Conservation (phyloP, 257 asterid species). For the Solanum chiquidenum region DNA sequence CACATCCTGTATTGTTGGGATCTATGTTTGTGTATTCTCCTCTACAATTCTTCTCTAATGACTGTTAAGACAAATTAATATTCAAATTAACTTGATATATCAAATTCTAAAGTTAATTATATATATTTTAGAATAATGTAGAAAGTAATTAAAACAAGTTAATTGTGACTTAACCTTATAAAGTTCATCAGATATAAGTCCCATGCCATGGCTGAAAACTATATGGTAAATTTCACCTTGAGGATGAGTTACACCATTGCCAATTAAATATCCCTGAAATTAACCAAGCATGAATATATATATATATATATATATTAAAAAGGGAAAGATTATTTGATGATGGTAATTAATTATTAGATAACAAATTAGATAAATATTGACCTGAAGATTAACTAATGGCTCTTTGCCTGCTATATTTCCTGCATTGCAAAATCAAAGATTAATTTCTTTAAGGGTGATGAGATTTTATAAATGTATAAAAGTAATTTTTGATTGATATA, state of each 20-base stretch:
- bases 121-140: neutral
- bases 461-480: too few species aligned
- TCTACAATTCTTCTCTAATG: neutral
- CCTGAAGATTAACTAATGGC: slow-evolving; percentile 24
- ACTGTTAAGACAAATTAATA: neutral
- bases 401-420: slow-evolving; percentile 24
- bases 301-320: too few species aligned
- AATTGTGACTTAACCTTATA: neutral
- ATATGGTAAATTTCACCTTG: neutral
- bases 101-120: neutral
- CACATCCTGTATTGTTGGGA: neutral
- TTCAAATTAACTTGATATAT: neutral
- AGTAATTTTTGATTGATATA: too few species aligned
- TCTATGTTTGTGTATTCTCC: neutral
- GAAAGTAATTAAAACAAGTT: neutral
- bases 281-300: neutral
- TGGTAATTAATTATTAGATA: neutral
- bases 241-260: neutral
- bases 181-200: neutral
- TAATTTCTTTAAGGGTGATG: neutral
- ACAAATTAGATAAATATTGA: neutral
- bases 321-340: neutral
- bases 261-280: neutral
- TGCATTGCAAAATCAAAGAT: neutral
- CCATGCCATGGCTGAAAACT: neutral